Conservation (phyloP, 1,284 basidiomycete species). For the Cronartium quercuum region DNA sequence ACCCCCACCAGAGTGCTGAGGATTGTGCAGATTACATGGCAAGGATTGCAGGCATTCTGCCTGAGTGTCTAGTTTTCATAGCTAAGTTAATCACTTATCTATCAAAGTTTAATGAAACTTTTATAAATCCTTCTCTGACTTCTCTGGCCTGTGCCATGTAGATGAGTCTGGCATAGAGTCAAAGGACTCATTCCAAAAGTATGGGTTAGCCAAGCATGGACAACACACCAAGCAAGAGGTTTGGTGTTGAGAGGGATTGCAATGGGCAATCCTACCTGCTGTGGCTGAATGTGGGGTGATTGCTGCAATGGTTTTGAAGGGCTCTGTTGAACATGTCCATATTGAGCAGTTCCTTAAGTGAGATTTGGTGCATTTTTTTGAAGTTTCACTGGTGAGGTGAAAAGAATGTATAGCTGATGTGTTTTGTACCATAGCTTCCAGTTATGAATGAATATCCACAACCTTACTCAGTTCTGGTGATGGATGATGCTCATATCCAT, state of each 20-base stretch:
- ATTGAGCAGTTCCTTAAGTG: background rate
- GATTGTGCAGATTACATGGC: background rate
- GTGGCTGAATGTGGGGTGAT: background rate
- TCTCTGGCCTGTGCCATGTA: background rate
- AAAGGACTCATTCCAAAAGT: background rate
- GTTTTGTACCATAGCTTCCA: background rate
- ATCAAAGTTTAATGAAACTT: background rate
- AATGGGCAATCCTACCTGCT: background rate
- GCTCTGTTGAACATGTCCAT: background rate
- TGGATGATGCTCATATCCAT: slow-evolving; percentile 2
- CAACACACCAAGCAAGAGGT: background rate
- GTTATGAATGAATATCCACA: background rate
- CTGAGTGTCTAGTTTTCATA: background rate
- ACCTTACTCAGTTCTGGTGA: background rate
- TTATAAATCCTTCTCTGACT: too few species aligned
- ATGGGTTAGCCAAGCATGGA: background rate
- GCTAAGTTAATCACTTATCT: background rate
- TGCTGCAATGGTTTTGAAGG: background rate
- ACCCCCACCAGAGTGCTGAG: background rate
- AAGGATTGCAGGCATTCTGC: background rate
- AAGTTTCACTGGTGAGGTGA: background rate
- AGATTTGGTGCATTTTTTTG: background rate
- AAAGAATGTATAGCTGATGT: background rate
- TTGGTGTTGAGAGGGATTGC: background rate
- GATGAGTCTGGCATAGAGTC: background rate